Evolutionary conservation across 2,329 filamentous ascomycete genomes (phyloP).

Genomic region (Pochonia chlamydosporia): DNA sequence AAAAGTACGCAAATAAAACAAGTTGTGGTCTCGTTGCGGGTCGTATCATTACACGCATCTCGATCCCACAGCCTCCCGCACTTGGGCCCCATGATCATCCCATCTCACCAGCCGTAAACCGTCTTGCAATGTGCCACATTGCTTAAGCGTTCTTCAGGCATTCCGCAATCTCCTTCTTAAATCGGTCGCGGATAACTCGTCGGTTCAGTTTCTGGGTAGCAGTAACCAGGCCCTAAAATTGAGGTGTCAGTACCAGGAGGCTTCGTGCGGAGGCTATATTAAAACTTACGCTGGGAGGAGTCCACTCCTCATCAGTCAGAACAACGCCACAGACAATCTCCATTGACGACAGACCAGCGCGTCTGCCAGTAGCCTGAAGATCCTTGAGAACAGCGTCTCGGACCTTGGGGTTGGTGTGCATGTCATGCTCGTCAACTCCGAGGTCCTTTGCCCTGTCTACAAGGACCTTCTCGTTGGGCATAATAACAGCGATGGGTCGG

Average conservation of each 20-base stretch:
- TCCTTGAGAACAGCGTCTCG: slow-evolving; percentile 59
- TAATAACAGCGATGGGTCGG: slow-evolving; percentile 77
- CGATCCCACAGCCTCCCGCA: background rate
- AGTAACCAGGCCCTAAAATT: slow-evolving; percentile 49
- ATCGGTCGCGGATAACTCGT: slow-evolving; percentile 42
- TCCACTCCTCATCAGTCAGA: slow-evolving; percentile 82
- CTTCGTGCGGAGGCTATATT: background rate
- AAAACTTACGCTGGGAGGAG: slow-evolving; percentile 68
- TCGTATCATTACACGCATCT: slow-evolving; percentile 1
- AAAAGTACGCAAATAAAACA: background rate
- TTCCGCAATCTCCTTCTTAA: slow-evolving; percentile 45
- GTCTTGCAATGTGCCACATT: background rate
- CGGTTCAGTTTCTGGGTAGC: slow-evolving; percentile 59
- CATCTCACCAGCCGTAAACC: too few relatives aligned
- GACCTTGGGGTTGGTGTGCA: slow-evolving; percentile 63
- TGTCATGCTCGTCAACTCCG: slow-evolving; percentile 60
- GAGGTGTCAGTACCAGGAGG: too few relatives aligned
- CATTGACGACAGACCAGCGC: slow-evolving; percentile 61
- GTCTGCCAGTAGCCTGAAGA: slow-evolving; percentile 57
- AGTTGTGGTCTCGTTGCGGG: background rate
- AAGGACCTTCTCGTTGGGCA: slow-evolving; percentile 59
- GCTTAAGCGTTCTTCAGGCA: slow-evolving; percentile 23
- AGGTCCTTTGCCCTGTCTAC: slow-evolving; percentile 52
- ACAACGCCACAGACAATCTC: slow-evolving; percentile 75
- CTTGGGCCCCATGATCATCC: background rate